Percentiles rank a stretch among this genome's conserved stretches.
phyloP scores from a whole-genome alignment of 192 early-diverging fungal genomes.

The Podila epigama region DNA sequence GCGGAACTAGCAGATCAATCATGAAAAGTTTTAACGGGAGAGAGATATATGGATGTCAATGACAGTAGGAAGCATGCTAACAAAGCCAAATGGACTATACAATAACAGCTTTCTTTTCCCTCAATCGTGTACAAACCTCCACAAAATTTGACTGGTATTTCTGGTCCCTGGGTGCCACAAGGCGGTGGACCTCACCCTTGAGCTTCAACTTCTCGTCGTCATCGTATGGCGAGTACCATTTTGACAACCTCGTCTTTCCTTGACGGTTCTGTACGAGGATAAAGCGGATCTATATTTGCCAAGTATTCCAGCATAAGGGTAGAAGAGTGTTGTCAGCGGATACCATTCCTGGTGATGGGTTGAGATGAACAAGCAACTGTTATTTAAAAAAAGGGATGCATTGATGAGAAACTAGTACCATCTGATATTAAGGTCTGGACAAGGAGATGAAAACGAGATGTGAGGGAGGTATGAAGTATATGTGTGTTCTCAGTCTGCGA shows the following conservation, averaged over 20 bases:
- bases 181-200: conserved; percentile 94
- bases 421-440: too few species aligned
- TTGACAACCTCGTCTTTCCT: conserved; percentile 95
- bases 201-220: conserved; percentile 95
- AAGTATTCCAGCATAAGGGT: neutral
- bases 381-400: too few species aligned
- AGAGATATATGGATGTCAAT: neutral
- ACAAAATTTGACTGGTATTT: conserved; percentile 98
- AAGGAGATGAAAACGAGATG: too few species aligned
- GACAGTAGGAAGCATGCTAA: too few species aligned
- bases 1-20: conserved; percentile 71
- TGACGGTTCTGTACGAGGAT: conserved; percentile 99
- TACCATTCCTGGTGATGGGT: too few species aligned
- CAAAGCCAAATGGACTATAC: too few species aligned
- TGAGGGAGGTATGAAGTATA: too few species aligned
- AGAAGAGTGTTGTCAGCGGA: too few species aligned
- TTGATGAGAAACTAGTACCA: too few species aligned
- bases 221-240: conserved; percentile 96
- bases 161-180: conserved; percentile 95
- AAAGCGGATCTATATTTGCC: conserved; percentile 77
- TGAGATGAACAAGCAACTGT: too few species aligned
- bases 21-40: neutral
- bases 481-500: too few species aligned
- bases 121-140: conserved; percentile 63
- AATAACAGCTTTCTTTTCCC: neutral